Percentiles rank a stretch among this genome's conserved stretches.
Conservation (phyloP, 495 filamentous ascomycete species). For the Podospora sp. region DNA sequence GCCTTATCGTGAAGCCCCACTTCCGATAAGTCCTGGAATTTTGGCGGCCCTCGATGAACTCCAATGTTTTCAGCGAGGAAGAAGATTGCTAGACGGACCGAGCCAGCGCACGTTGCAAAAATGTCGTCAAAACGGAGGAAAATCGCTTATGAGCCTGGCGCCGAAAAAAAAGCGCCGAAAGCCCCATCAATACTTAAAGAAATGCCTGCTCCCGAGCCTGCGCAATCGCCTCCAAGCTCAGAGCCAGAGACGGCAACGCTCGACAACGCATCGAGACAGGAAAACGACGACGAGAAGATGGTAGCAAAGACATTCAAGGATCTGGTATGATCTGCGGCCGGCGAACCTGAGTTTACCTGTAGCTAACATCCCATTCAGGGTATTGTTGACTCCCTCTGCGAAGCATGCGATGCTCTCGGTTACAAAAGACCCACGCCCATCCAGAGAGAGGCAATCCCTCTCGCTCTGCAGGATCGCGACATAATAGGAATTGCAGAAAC, state of each 20-base stretch:
- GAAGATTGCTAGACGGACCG: background rate
- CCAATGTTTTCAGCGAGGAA: background rate
- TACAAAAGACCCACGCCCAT: constrained; percentile 85
- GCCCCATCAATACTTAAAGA: constrained; percentile 11
- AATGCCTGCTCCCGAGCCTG: background rate
- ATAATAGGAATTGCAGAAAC: constrained; percentile 94
- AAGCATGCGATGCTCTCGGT: constrained; percentile 77
- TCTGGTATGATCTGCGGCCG: constrained; percentile 41
- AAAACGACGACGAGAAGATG: constrained; percentile 22
- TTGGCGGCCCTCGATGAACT: constrained; percentile 15
- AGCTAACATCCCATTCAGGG: constrained; percentile 48
- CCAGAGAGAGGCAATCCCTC: constrained; percentile 73
- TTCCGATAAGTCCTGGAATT: constrained; percentile 31
- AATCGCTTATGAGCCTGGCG: constrained; percentile 19
- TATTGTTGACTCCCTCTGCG: constrained; percentile 82
- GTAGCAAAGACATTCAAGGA: constrained; percentile 74
- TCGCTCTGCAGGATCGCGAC: constrained; percentile 79
- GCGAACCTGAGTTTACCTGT: background rate
- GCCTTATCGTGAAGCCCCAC: constrained; percentile 35
- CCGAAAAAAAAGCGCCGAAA: constrained; percentile 4
- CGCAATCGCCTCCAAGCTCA: constrained; percentile 16
- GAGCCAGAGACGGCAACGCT: constrained; percentile 30
- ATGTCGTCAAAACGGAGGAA: constrained; percentile 38
- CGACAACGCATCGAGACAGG: constrained; percentile 26
- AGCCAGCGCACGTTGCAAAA: constrained; percentile 12